Base-by-base conservation (phyloP, 2,329 filamentous ascomycete species). In the Paraconiothyrium sp. region DNA sequence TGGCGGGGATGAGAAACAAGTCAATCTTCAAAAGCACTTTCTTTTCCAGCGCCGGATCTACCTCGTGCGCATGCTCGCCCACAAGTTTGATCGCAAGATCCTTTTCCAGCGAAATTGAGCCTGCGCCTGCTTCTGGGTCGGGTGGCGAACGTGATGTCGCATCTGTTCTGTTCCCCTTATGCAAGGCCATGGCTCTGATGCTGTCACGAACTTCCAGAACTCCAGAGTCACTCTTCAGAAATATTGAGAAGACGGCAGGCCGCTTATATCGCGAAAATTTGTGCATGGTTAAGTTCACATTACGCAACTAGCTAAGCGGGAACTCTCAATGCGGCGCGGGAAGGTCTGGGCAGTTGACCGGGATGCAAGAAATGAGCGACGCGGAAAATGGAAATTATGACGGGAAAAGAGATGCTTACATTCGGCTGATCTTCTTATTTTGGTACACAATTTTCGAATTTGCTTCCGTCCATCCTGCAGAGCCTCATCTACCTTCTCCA, bases 1-100 rank as follows among this genome's bases (percentile, higher is more conserved):
- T 92, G 13, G 86, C 84, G 0, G 90, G 90, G 37, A 92, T 90
- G 49, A 92, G 76, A 64, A 89, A 89, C 65, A 82, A 78, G 68
- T 92, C 89, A 55, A 91, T 90, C 78, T 91, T 92, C 51, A 86
- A 81, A 27, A 91, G 76, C 9, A 89, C 88, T 50, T 85, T 82
- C 20, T 80, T 83, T 60, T 85, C 85, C 0, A 88, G 75, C 0
- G 74, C 79, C 0, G 85, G 84, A 67, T 90, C 88, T 48, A 89
- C 81, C 3, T 76, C 72, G 63, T 84, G 84, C 3, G 80, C 79
- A 66, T 84, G 80, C 61, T 89, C 85, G 27, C 88, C 86, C 2
- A 90, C 88, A 60, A 91, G 82, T 9, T 82, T 83, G 57, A 88
- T 80, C 2, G 86, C 86, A 20, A 85, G 80, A 73, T 89, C 87